phyloP scores from a whole-genome alignment of 352 stramenopile genomes.

The Phytophthora crassamura region DNA sequence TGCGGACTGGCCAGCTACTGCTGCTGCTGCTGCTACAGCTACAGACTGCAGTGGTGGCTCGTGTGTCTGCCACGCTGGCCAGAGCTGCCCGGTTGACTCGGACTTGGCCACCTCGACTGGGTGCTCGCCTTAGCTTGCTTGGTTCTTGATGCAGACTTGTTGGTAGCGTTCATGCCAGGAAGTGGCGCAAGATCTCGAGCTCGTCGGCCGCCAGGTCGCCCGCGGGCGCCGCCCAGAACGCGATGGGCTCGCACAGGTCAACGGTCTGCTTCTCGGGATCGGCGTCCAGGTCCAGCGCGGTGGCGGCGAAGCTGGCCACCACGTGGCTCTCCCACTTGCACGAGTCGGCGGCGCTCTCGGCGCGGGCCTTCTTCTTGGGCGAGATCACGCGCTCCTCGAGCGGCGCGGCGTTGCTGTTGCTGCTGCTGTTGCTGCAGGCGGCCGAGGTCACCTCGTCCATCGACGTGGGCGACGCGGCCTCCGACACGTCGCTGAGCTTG shows the following conservation, averaged over 20 bases:
- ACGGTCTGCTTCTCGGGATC: slow-evolving; percentile 16
- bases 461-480: slow-evolving; percentile 40
- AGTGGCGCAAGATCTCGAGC: slow-evolving; percentile 50
- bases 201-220: slow-evolving; percentile 40
- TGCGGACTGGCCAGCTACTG: too few species aligned
- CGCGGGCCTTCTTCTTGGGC: slow-evolving; percentile 54
- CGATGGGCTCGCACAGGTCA: slow-evolving; percentile 28
- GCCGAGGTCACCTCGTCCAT: slow-evolving; percentile 36
- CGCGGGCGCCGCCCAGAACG: slow-evolving; percentile 32
- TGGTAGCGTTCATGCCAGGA: slow-evolving; percentile 40
- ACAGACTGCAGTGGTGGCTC: background rate
- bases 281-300: slow-evolving; percentile 26
- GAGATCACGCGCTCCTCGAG: slow-evolving; percentile 46
- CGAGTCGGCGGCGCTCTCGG: slow-evolving; percentile 29
- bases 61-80: background rate
- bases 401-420: background rate
- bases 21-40: background rate
- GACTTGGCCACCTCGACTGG: too few species aligned
- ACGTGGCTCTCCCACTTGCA: slow-evolving; percentile 45
- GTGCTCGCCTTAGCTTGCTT: too few species aligned
- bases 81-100: too few species aligned
- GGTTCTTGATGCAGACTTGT: too few species aligned
- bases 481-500: slow-evolving; percentile 39
- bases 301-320: slow-evolving; percentile 30
- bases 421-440: background rate